Evolutionary conservation across 805 yeast species (phyloP), one percentile per base, ranked within the genome.

Genomic region (Zygoascus tannicola): DNA sequence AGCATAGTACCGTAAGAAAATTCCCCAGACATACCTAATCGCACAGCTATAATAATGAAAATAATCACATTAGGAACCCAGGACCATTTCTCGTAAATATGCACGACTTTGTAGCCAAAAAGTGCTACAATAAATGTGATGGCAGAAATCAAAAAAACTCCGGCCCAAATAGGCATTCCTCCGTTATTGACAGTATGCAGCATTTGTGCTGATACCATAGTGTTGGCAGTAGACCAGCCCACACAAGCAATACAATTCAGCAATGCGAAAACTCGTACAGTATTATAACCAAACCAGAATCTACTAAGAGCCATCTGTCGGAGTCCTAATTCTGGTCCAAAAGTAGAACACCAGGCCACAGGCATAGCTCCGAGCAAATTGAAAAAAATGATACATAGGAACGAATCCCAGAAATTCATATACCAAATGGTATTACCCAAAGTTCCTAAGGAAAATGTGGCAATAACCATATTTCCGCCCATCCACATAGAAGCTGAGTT

Each of bases 221-320:
- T 85, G 65, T 88, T 88, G 39, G 86, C 90, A 7, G 95, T 85
- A 64, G 92, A 84, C 97, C 97, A 88, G 55, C 97, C 96, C 44
- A 87, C 76, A 74, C 95, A 85, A 22, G 95, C 88, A 50, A 88
- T 63, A 56, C 79, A 74, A 59, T 87, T 86, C 60, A 88, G 70
- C 38, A 81, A 62, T 7, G 94, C 80, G 57, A 85, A 81, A 45
- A 86, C 71, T 61, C 94, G 75, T 65, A 83, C 80, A 38, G 82
- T 80, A 26, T 68, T 60, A 63, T 81, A 78, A 50, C 97, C 97
- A 50, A 80, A 72, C 54, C 86, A 72, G 64, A 71, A 87, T 53
- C 90, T 74, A 8, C 94, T 78, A 45, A 87, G 58, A 32, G 85
- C 73, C 84, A 87, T 81, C 63, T 88, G 96, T 65, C 97, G 80